These are phyloP conservation scores for Xylaria sp. DNA, from an alignment of 2,329 filamentous ascomycete species.

Conservation along the genomic window DNA sequence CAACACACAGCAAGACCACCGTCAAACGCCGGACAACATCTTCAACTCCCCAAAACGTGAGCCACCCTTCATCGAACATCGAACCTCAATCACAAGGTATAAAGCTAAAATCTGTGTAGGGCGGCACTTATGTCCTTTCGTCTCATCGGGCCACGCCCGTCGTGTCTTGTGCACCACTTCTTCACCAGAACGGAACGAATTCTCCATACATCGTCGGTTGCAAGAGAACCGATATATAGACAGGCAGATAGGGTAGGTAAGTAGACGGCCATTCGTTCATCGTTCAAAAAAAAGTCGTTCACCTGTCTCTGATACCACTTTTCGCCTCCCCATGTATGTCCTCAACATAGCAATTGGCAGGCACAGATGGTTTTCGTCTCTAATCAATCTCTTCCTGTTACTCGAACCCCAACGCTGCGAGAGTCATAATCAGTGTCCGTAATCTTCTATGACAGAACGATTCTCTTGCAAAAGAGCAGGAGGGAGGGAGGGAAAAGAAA, in stretches of 20 bases:
- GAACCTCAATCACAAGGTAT: constrained; percentile 16
- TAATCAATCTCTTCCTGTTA: constrained; percentile 19
- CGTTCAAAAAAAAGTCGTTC: constrained; percentile 30
- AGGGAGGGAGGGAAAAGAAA: constrained; percentile 1
- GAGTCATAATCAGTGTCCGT: constrained; percentile 26
- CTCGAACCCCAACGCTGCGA: constrained; percentile 33
- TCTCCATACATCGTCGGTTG: constrained; percentile 3
- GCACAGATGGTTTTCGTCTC: constrained; percentile 14
- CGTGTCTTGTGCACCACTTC: constrained; percentile 11
- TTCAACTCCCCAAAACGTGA: constrained; percentile 33
- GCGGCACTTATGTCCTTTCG: constrained; percentile 11
- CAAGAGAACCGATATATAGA: constrained; percentile 8
- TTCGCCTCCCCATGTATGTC: constrained; percentile 1
- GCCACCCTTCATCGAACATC: constrained; percentile 1
- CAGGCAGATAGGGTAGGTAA: background rate
- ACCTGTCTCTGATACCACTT: background rate
- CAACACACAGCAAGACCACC: constrained; percentile 27
- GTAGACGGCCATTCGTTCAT: constrained; percentile 30
- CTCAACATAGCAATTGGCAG: constrained; percentile 21
- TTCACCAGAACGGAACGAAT: constrained; percentile 4
- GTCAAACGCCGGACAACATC: constrained; percentile 32
- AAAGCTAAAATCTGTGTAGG: constrained; percentile 14
- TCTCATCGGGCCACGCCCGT: constrained; percentile 14
- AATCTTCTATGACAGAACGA: constrained; percentile 10
- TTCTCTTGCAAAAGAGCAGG: background rate